Conservation (phyloP, 805 yeast genomes). For the Schizosaccharomyces lindneri region DNA sequence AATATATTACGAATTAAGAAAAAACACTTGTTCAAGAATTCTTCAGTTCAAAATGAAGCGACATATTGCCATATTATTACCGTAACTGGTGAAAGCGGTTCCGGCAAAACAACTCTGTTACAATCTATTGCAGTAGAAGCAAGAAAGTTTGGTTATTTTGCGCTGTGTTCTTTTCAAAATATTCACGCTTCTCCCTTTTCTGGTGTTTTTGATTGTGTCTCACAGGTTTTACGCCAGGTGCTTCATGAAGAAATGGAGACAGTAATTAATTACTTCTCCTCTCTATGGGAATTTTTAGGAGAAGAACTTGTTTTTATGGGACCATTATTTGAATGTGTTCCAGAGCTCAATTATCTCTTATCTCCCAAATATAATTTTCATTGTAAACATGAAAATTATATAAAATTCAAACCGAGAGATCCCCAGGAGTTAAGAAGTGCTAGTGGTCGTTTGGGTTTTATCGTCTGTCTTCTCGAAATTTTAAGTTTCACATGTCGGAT, state of each 20-base stretch:
- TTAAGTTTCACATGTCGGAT: background rate
- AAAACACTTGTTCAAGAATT: background rate
- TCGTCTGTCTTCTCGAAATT: background rate
- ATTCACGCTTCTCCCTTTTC: conserved; percentile 4
- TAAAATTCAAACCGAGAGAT: background rate
- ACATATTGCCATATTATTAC: conserved; percentile 4
- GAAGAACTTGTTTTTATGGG: background rate
- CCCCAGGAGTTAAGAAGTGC: background rate
- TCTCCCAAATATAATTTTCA: background rate
- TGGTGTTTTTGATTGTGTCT: conserved; percentile 4
- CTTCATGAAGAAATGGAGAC: conserved; percentile 5
- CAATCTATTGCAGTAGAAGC: conserved; percentile 3
- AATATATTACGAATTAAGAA: background rate
- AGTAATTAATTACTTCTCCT: background rate
- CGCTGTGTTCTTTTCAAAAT: background rate
- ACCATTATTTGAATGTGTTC: background rate
- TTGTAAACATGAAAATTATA: background rate
- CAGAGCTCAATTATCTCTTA: background rate
- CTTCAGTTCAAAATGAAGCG: background rate
- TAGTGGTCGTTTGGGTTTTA: background rate
- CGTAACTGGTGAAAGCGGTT: conserved; percentile 6
- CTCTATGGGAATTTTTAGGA: background rate
- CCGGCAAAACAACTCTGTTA: conserved; percentile 6
- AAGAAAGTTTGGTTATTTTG: conserved; percentile 6
- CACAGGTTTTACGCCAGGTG: conserved; percentile 6